Percentiles rank a stretch among this genome's conserved stretches.
phyloP scores from a whole-genome alignment of 1,139 yeast genomes.

The Pichia sp. region DNA sequence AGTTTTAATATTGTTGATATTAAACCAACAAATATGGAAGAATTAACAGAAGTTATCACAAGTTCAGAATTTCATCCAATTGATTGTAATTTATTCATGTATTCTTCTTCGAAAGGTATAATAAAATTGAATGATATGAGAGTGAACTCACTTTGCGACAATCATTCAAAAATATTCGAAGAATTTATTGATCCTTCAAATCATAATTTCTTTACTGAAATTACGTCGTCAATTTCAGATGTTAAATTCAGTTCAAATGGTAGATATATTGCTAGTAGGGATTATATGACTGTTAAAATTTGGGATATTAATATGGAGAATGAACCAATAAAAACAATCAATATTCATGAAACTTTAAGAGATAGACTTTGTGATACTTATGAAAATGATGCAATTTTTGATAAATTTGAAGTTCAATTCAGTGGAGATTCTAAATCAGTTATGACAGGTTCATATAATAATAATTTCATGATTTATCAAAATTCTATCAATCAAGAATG shows the following conservation, averaged over 20 bases:
- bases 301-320: constrained; percentile 99
- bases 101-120: constrained; percentile 94
- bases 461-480: constrained; percentile 95
- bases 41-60: constrained; percentile 96
- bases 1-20: constrained; percentile 95
- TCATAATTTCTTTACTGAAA: constrained; percentile 95
- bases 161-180: constrained; percentile 82
- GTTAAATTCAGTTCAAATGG: constrained; percentile 92
- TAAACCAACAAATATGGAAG: constrained; percentile 98
- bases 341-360: constrained; percentile 91
- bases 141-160: constrained; percentile 87
- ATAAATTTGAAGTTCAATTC: constrained; percentile 94
- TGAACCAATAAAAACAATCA: constrained; percentile 88
- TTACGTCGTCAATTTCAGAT: constrained; percentile 90
- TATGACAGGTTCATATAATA: constrained; percentile 96
- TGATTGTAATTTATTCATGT: constrained; percentile 91
- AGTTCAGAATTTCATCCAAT: constrained; percentile 94
- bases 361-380: constrained; percentile 94
- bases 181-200: constrained; percentile 89
- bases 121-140: constrained; percentile 96
- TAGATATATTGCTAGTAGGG: constrained; percentile 88
- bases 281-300: constrained; percentile 93
- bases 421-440: constrained; percentile 88
- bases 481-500: constrained; percentile 52
- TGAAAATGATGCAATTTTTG: constrained; percentile 97